Percentiles rank a stretch among this genome's conserved stretches.
Conservation (phyloP, 441 rosid genomes). For the Erodium moschatum region DNA sequence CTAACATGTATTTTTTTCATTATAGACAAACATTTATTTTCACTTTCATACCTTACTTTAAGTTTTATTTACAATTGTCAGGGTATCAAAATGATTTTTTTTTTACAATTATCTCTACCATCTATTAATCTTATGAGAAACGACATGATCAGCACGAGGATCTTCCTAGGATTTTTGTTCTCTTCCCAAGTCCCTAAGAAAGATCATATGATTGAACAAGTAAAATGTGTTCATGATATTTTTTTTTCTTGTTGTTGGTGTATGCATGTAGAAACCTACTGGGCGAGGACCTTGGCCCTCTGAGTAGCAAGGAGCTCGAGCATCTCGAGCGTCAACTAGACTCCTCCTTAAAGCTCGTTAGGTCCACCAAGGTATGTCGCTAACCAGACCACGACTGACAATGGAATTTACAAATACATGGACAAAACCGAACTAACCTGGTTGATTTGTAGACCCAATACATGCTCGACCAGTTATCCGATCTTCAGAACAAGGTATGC, state of each 20-base stretch:
- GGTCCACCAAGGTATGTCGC: constrained; percentile 63
- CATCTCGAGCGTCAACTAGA: constrained; percentile 90
- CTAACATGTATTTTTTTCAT: too few species aligned
- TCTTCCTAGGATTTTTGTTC: constrained; percentile 10
- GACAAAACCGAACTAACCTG: background rate
- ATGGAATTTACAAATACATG: too few species aligned
- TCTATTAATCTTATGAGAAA: too few species aligned
- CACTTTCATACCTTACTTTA: too few species aligned
- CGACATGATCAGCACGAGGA: background rate
- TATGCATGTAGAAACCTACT: constrained; percentile 57
- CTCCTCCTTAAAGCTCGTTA: constrained; percentile 70
- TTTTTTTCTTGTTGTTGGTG: background rate
- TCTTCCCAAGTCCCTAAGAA: background rate
- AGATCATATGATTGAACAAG: background rate
- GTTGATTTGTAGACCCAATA: constrained; percentile 59
- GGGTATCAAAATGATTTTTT: too few species aligned
- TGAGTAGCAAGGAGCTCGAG: constrained; percentile 78
- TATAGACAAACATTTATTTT: too few species aligned
- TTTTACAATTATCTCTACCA: too few species aligned
- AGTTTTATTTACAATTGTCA: too few species aligned
- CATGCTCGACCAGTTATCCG: constrained; percentile 89
- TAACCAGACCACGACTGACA: too few species aligned
- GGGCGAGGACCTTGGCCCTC: constrained; percentile 86
- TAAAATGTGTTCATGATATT: too few species aligned
- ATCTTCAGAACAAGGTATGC: constrained; percentile 75